Conservation (phyloP, 2,329 filamentous ascomycete species). For the Colletotrichum sp. region DNA sequence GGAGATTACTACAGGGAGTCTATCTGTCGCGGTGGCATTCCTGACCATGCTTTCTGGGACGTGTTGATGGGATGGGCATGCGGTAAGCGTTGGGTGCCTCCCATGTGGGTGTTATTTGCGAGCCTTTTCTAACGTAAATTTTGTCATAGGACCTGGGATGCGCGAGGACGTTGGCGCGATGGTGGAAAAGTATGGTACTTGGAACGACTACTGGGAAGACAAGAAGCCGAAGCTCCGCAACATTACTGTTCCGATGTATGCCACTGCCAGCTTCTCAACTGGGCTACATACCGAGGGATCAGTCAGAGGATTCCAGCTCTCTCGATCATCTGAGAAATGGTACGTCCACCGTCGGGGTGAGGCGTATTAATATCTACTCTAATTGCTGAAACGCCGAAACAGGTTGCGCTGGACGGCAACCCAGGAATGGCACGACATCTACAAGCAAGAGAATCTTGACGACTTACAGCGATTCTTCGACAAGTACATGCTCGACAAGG, state of each 20-base stretch:
- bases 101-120: not conserved
- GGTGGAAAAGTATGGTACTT: constrained; percentile 19
- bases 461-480: not conserved
- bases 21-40: constrained; percentile 26
- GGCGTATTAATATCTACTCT: not conserved
- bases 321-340: not conserved
- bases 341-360: not conserved
- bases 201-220: constrained; percentile 25
- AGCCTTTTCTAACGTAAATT: not conserved
- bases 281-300: not conserved
- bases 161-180: constrained; percentile 24
- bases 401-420: not conserved
- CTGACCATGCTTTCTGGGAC: constrained; percentile 22
- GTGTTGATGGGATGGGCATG: not conserved
- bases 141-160: constrained; percentile 19
- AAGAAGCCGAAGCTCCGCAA: constrained; percentile 24
- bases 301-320: not conserved
- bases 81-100: not conserved
- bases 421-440: not conserved
- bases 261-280: constrained; percentile 18
- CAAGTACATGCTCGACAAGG: not conserved
- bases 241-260: constrained; percentile 24
- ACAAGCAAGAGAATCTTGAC: not conserved
- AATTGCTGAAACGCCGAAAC: not conserved
- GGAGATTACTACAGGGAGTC: constrained; percentile 25